Evolutionary conservation across 495 filamentous ascomycete species (phyloP).

Genomic region (Amorphotheca resinae): DNA sequence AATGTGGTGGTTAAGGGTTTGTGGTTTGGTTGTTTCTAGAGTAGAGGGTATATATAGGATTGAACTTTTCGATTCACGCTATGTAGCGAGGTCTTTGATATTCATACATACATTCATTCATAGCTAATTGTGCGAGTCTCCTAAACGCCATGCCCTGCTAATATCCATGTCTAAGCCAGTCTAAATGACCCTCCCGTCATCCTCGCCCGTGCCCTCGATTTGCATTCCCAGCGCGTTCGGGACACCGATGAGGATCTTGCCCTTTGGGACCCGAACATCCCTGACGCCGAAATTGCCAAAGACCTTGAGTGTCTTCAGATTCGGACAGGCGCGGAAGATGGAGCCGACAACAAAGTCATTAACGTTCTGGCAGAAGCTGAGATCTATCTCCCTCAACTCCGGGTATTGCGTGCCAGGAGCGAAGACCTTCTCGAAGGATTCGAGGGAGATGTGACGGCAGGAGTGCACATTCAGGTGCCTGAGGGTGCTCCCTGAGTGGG

Average conservation of each 20-base stretch:
- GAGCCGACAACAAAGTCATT: conserved; percentile 61
- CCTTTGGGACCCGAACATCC: conserved; percentile 56
- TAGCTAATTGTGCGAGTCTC: background rate
- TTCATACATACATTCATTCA: background rate
- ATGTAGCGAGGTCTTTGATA: no score
- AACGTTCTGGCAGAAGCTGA: conserved; percentile 64
- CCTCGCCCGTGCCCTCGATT: conserved; percentile 30
- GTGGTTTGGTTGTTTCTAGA: no score
- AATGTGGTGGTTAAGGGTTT: no score
- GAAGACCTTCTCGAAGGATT: conserved; percentile 62
- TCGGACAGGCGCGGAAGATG: conserved; percentile 66
- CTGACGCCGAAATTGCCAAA: conserved; percentile 50
- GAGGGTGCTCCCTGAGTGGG: conserved; percentile 57
- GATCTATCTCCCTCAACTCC: conserved; percentile 53
- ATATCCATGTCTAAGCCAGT: background rate
- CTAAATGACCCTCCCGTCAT: conserved; percentile 14
- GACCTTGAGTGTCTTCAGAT: conserved; percentile 56
- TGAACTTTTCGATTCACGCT: no score
- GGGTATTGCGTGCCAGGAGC: conserved; percentile 46
- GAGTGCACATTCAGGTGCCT: conserved; percentile 56
- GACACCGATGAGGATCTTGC: conserved; percentile 66
- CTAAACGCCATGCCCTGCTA: background rate
- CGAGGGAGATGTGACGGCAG: conserved; percentile 61
- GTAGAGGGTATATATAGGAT: no score
- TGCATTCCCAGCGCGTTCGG: conserved; percentile 51